These are phyloP conservation scores for Ilex asprella DNA, from an alignment of 257 asterid genomes.

Conservation along the genomic window DNA sequence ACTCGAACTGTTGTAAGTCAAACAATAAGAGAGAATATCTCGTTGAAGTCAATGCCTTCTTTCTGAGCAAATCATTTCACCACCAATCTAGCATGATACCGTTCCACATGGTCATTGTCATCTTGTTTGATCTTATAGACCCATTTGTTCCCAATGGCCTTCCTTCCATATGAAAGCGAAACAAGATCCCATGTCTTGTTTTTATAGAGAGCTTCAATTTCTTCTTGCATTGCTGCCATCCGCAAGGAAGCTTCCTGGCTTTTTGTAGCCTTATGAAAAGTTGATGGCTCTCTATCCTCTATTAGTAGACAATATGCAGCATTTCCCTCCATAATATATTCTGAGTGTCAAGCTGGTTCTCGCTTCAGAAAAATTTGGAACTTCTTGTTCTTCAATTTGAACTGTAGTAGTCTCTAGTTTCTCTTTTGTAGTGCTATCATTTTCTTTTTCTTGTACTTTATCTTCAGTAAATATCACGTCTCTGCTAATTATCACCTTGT, in stretches of 20 bases:
- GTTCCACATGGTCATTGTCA: constrained; percentile 5
- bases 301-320: constrained; percentile 11
- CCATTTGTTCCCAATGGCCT: background rate
- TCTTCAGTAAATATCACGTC: constrained; percentile 5
- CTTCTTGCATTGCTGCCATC: constrained; percentile 13
- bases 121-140: background rate
- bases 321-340: constrained; percentile 9
- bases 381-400: background rate
- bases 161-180: background rate
- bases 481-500: constrained; percentile 8
- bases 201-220: constrained; percentile 8
- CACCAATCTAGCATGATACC: background rate
- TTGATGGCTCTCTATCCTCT: constrained; percentile 15
- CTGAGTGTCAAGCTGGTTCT: constrained; percentile 11
- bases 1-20: too few relatives aligned
- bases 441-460: constrained; percentile 7
- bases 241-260: background rate
- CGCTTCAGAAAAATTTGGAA: constrained; percentile 1
- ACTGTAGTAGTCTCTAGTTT: background rate
- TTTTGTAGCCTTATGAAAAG: constrained; percentile 6
- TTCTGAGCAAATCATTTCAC: too few relatives aligned
- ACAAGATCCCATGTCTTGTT: constrained; percentile 16
- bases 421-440: background rate
- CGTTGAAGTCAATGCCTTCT: too few relatives aligned
- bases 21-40: too few relatives aligned